Conservation (phyloP, 768 basidiomycete species). For the Leucogyrophana mollusca region DNA sequence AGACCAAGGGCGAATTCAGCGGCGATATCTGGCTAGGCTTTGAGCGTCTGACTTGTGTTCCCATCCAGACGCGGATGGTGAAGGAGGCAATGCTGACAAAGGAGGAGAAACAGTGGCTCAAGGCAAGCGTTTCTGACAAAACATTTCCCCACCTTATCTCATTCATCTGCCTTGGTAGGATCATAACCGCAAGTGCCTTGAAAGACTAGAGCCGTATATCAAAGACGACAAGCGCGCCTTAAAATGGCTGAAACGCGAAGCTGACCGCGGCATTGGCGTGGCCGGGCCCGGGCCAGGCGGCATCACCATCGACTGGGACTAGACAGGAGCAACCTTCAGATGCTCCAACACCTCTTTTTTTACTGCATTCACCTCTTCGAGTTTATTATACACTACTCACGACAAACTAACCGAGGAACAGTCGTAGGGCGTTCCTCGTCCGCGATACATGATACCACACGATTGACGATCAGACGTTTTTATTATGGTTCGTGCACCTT, state of each 20-base stretch:
- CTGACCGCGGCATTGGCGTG: constrained; percentile 73
- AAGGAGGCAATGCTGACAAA: constrained; percentile 81
- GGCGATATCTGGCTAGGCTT: constrained; percentile 85
- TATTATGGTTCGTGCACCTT: constrained; percentile 22
- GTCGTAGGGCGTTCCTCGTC: constrained; percentile 17
- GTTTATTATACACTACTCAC: constrained; percentile 23
- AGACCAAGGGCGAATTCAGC: constrained; percentile 74
- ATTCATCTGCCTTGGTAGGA: constrained; percentile 43
- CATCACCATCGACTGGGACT: constrained; percentile 80
- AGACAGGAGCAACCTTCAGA: constrained; percentile 8
- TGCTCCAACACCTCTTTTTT: background rate
- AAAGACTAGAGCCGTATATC: constrained; percentile 61
- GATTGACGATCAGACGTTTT: constrained; percentile 21
- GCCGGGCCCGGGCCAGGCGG: constrained; percentile 64
- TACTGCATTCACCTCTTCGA: constrained; percentile 7
- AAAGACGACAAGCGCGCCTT: constrained; percentile 78
- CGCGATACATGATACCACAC: constrained; percentile 12
- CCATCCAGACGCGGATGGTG: constrained; percentile 90
- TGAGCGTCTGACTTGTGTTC: constrained; percentile 90
- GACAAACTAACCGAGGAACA: constrained; percentile 22
- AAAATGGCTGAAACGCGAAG: constrained; percentile 78
- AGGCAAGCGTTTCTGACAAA: constrained; percentile 40
- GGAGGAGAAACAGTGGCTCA: constrained; percentile 86
- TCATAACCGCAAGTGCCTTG: constrained; percentile 75
- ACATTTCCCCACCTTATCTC: constrained; percentile 4